phyloP scores from a whole-genome alignment of 108 stramenopile species.

The Cyclotella choctawhatcheeana region DNA sequence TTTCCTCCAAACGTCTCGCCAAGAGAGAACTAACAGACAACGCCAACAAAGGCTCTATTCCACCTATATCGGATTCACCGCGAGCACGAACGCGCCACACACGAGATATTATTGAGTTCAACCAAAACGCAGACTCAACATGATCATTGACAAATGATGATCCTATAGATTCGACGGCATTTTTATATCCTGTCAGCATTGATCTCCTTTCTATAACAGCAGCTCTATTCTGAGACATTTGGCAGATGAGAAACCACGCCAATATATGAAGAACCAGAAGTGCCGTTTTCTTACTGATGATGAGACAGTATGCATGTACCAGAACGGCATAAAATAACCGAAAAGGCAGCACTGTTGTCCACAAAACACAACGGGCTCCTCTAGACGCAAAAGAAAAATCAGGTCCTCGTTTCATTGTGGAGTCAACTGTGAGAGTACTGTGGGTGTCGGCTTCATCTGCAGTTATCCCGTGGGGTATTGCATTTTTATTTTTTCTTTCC shows the following conservation, averaged over 20 bases:
- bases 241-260: slow-evolving; percentile 37
- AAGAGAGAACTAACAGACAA: slow-evolving; percentile 11
- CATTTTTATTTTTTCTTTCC: background rate
- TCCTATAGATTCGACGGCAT: slow-evolving; percentile 39
- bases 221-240: slow-evolving; percentile 42
- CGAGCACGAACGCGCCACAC: slow-evolving; percentile 37
- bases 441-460: slow-evolving; percentile 18
- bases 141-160: slow-evolving; percentile 2
- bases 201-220: slow-evolving; percentile 38
- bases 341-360: slow-evolving; percentile 20
- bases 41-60: slow-evolving; percentile 40
- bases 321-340: slow-evolving; percentile 8
- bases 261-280: slow-evolving; percentile 32
- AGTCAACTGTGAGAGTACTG: slow-evolving; percentile 27
- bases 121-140: slow-evolving; percentile 44
- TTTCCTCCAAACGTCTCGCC: slow-evolving; percentile 17
- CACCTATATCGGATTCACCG: slow-evolving; percentile 4
- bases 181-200: slow-evolving; percentile 26
- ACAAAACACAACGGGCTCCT: background rate
- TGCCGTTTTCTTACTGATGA: slow-evolving; percentile 19
- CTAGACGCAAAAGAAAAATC: background rate
- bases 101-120: slow-evolving; percentile 29
- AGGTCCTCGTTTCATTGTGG: slow-evolving; percentile 9
- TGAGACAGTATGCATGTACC: background rate
- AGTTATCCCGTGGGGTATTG: background rate